Conservation (phyloP, 1,284 basidiomycete genomes). For the Irpex sp. region DNA sequence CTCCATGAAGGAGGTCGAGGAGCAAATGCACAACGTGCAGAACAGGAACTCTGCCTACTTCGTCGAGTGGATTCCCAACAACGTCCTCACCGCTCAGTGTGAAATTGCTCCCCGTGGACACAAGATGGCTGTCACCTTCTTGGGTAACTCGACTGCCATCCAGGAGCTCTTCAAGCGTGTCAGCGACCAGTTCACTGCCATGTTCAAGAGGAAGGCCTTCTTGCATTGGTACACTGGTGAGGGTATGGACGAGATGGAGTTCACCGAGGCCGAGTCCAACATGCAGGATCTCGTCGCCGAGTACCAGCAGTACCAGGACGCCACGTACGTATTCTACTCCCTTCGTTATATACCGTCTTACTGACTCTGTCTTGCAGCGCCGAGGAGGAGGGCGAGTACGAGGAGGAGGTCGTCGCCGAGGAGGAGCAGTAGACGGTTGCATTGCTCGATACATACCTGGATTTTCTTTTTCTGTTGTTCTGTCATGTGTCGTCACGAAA, state of each 20-base stretch:
- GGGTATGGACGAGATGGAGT: slow-evolving; percentile 99
- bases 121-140: slow-evolving; percentile 96
- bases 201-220: slow-evolving; percentile 99
- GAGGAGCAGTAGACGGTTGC: slow-evolving; percentile 44
- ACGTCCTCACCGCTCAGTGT: slow-evolving; percentile 94
- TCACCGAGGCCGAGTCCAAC: slow-evolving; percentile 96
- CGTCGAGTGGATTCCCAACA: slow-evolving; percentile 99
- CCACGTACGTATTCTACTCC: slow-evolving; percentile 57
- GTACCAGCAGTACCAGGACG: slow-evolving; percentile 97
- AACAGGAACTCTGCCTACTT: slow-evolving; percentile 98
- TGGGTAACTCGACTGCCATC: slow-evolving; percentile 97
- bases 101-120: slow-evolving; percentile 91
- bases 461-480: slow-evolving; percentile 12
- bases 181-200: slow-evolving; percentile 95
- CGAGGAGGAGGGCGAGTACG: slow-evolving; percentile 82
- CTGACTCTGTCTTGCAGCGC: slow-evolving; percentile 37
- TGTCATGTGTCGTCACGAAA: slow-evolving; percentile 19
- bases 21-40: slow-evolving; percentile 97
- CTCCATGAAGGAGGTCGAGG: slow-evolving; percentile 98
- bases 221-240: slow-evolving; percentile 99
- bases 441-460: slow-evolving; percentile 8
- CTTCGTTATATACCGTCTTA: background rate
- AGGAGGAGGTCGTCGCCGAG: slow-evolving; percentile 62
- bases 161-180: slow-evolving; percentile 98
- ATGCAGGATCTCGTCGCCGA: slow-evolving; percentile 94